phyloP scores from a whole-genome alignment of 1,139 yeast species.

The Yamadazyma dendronema region DNA sequence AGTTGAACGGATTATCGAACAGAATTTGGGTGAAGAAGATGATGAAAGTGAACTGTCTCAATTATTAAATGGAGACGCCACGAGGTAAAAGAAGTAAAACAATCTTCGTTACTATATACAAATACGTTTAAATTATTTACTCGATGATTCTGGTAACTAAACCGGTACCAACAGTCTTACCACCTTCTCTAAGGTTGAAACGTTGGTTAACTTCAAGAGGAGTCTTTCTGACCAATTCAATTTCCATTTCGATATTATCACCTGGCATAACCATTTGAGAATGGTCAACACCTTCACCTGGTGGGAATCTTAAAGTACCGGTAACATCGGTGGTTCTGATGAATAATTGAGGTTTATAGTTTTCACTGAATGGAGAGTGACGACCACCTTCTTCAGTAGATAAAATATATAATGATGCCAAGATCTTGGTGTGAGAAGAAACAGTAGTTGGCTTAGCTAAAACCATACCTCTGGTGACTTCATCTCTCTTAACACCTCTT shows the following conservation, averaged over 20 bases:
- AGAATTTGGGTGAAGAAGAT: conserved; percentile 15
- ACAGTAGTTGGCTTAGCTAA: conserved; percentile 90
- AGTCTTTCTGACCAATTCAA: conserved; percentile 86
- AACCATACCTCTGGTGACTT: conserved; percentile 96
- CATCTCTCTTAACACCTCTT: conserved; percentile 99
- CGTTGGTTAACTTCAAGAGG: conserved; percentile 96
- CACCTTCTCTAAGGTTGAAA: conserved; percentile 99
- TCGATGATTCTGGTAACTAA: conserved; percentile 91
- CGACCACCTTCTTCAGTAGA: conserved; percentile 99
- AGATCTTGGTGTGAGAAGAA: conserved; percentile 89
- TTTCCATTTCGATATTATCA: conserved; percentile 96
- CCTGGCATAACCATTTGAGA: conserved; percentile 96
- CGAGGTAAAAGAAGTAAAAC: not conserved
- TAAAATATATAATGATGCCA: conserved; percentile 89
- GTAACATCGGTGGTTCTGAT: conserved; percentile 96
- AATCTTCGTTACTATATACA: conserved; percentile 3
- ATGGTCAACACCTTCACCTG: conserved; percentile 75
- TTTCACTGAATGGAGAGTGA: conserved; percentile 94
- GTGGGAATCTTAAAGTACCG: conserved; percentile 88
- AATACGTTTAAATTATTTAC: conserved; percentile 36
- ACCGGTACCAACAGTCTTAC: conserved; percentile 99
- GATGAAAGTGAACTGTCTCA: not conserved
- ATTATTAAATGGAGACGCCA: not conserved
- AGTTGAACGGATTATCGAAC: conserved; percentile 32
- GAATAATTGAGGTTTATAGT: conserved; percentile 98